Percentiles rank a stretch among this genome's conserved stretches.
Evolutionary conservation across 495 filamentous ascomycete genomes (phyloP).

Genomic region (Recurvomyces mirabilis): DNA sequence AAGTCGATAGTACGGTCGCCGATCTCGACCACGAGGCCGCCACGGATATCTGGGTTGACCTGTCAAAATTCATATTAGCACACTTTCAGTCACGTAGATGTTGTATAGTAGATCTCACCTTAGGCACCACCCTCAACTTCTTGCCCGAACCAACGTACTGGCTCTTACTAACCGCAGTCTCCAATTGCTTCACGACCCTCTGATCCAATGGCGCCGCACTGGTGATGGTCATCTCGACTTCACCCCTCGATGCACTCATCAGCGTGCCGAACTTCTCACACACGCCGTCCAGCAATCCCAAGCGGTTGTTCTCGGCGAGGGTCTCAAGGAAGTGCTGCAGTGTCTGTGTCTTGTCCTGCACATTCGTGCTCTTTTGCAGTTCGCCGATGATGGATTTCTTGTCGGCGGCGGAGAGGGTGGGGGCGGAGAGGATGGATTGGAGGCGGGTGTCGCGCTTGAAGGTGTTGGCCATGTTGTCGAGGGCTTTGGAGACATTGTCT

Average conservation of each 20-base stretch:
- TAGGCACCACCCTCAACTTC: slow-evolving; percentile 93
- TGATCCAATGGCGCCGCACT: slow-evolving; percentile 81
- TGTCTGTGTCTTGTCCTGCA: slow-evolving; percentile 60
- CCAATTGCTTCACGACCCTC: slow-evolving; percentile 73
- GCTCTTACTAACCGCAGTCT: slow-evolving; percentile 81
- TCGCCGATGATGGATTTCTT: slow-evolving; percentile 75
- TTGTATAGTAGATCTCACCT: slow-evolving; percentile 44
- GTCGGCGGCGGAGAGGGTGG: slow-evolving; percentile 64
- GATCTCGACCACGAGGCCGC: slow-evolving; percentile 90
- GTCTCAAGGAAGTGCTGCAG: slow-evolving; percentile 87
- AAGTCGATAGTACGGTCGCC: slow-evolving; percentile 97
- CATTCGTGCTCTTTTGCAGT: slow-evolving; percentile 65
- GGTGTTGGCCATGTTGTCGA: slow-evolving; percentile 55
- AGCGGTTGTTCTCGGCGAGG: slow-evolving; percentile 89
- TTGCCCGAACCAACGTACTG: slow-evolving; percentile 79
- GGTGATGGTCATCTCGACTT: slow-evolving; percentile 84
- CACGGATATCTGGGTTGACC: slow-evolving; percentile 90
- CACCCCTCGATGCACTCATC: slow-evolving; percentile 80
- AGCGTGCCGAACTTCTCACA: slow-evolving; percentile 77
- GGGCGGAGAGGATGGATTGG: slow-evolving; percentile 58
- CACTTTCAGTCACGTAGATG: no score
- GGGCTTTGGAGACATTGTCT: slow-evolving; percentile 66
- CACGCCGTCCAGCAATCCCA: slow-evolving; percentile 68
- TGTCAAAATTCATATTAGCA: slow-evolving; percentile 27
- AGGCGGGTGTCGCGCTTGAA: slow-evolving; percentile 77